Evolutionary conservation across 306 rosid genomes (phyloP).

Genomic region (Citrullus amarus): DNA sequence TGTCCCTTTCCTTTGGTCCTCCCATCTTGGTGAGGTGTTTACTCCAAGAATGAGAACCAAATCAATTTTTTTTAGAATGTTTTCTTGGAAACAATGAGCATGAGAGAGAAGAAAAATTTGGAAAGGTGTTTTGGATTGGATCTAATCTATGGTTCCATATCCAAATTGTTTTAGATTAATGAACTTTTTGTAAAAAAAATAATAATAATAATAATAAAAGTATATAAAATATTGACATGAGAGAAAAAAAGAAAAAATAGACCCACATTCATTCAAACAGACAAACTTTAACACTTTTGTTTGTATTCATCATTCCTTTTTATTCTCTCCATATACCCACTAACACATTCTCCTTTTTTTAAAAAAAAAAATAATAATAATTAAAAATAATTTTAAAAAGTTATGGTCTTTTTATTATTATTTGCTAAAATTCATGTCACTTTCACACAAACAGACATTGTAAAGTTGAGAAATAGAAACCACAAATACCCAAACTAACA

Average conservation of each 20-base stretch:
- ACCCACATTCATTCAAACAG: neutral
- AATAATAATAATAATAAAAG: too few relatives aligned
- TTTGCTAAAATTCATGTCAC: conserved; percentile 4
- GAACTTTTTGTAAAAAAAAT: neutral
- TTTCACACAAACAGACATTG: neutral
- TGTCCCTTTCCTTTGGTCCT: neutral
- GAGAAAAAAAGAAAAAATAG: neutral
- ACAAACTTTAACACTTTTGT: neutral
- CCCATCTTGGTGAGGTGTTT: neutral
- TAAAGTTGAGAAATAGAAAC: neutral
- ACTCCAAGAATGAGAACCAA: neutral
- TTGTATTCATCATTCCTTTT: neutral
- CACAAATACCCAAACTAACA: neutral
- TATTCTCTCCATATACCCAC: neutral
- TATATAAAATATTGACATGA: neutral
- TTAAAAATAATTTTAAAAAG: neutral
- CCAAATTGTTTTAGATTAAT: neutral
- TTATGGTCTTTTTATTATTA: neutral
- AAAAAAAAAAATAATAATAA: neutral
- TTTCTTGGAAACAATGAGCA: neutral
- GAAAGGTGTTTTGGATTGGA: neutral
- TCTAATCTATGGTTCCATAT: neutral
- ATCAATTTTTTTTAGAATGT: neutral
- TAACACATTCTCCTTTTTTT: neutral
- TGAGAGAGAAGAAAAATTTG: neutral